Evolutionary conservation across 2,329 filamentous ascomycete species (phyloP).

Genomic region (Fusarium drepaniforme): DNA sequence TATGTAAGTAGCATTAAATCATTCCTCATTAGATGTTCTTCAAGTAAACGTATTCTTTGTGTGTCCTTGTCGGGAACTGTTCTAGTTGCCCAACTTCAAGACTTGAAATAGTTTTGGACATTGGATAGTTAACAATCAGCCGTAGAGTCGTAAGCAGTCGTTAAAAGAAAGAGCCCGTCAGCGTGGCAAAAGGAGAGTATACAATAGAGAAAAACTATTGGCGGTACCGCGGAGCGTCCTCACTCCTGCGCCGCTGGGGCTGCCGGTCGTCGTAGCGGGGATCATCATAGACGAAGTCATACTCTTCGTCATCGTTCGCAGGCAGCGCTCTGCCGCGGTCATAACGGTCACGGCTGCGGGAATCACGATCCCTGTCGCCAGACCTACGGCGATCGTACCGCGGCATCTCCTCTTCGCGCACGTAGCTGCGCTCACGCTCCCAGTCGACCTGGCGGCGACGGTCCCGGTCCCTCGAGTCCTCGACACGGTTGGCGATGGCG

Average conservation of each 20-base stretch:
- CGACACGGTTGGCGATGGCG: slow-evolving; percentile 59
- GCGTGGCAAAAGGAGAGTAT: background rate
- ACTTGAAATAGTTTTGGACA: background rate
- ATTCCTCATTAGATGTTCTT: slow-evolving; percentile 30
- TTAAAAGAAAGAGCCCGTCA: slow-evolving; percentile 1
- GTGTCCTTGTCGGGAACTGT: background rate
- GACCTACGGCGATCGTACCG: slow-evolving; percentile 40
- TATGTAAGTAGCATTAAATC: slow-evolving; percentile 16
- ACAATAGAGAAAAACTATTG: slow-evolving; percentile 18
- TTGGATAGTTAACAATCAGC: background rate
- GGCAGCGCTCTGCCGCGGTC: slow-evolving; percentile 36
- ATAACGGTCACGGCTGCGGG: slow-evolving; percentile 22
- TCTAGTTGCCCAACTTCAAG: background rate
- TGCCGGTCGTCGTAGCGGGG: slow-evolving; percentile 44
- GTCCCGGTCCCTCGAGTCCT: slow-evolving; percentile 51
- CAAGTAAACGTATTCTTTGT: slow-evolving; percentile 1
- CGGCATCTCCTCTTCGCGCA: slow-evolving; percentile 43
- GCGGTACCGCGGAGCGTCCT: slow-evolving; percentile 41
- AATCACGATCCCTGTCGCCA: slow-evolving; percentile 21
- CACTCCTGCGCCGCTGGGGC: slow-evolving; percentile 38
- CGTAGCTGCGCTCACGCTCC: slow-evolving; percentile 53
- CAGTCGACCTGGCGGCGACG: slow-evolving; percentile 49
- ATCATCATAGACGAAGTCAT: slow-evolving; percentile 47
- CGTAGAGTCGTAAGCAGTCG: slow-evolving; percentile 25
- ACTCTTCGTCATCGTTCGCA: slow-evolving; percentile 41